These are phyloP conservation scores for Hippophae gyantsensis DNA, from an alignment of 306 rosid genomes.

Conservation along the genomic window DNA sequence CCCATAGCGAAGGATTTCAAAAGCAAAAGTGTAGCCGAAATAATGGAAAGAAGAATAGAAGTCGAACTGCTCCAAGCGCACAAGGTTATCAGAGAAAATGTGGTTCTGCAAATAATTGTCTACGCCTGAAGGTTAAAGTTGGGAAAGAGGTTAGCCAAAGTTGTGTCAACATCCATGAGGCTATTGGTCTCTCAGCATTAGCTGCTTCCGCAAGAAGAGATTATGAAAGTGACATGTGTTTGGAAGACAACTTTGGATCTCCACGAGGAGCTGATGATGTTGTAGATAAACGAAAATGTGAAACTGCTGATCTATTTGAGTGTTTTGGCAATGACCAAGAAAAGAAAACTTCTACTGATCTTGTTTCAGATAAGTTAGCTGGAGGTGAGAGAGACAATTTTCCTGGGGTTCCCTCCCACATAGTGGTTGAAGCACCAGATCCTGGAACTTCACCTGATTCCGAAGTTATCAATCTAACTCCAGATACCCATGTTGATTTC, in stretches of 20 bases:
- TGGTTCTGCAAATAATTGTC: slow-evolving; percentile 30
- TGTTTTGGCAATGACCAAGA: slow-evolving; percentile 28
- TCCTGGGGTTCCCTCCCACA: slow-evolving; percentile 11
- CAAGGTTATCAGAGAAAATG: slow-evolving; percentile 31
- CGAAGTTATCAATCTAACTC: slow-evolving; percentile 72
- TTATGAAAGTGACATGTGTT: slow-evolving; percentile 17
- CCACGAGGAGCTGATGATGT: slow-evolving; percentile 24
- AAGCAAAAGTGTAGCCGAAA: slow-evolving; percentile 39
- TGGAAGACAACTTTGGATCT: slow-evolving; percentile 27
- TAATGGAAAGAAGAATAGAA: slow-evolving; percentile 36
- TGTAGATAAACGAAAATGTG: slow-evolving; percentile 32
- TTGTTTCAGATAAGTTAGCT: slow-evolving; percentile 29
- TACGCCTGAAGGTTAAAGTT: slow-evolving; percentile 75
- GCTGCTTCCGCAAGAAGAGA: slow-evolving; percentile 21
- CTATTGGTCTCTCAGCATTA: slow-evolving; percentile 32
- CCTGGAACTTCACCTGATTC: slow-evolving; percentile 99
- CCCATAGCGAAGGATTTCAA: slow-evolving; percentile 33
- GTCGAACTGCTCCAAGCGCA: slow-evolving; percentile 35
- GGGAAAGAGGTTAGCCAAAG: slow-evolving; percentile 52
- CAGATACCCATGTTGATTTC: slow-evolving; percentile 51
- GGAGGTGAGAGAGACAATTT: slow-evolving; percentile 28
- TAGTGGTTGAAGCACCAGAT: slow-evolving; percentile 40
- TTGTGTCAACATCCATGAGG: slow-evolving; percentile 41
- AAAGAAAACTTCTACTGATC: slow-evolving; percentile 11
- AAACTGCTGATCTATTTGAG: slow-evolving; percentile 21